A percentile compares a stretch with the other conserved stretches of the same genome.
These are phyloP conservation scores for Venturia asperata DNA, from an alignment of 2,329 filamentous ascomycete genomes.

Conservation along the genomic window DNA sequence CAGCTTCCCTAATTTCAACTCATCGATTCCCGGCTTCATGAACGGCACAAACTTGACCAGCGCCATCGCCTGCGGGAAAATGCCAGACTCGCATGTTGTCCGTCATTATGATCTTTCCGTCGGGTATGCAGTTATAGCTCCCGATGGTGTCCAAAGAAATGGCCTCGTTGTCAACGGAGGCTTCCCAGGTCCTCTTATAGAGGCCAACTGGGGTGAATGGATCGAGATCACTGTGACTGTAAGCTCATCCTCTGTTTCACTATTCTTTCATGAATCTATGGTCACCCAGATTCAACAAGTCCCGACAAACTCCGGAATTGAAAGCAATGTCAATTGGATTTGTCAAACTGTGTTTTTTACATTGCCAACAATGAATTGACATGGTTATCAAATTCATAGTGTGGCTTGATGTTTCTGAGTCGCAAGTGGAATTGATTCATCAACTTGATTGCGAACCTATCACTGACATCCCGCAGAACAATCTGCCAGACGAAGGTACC, in stretches of 20 bases:
- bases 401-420: background rate
- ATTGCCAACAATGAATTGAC: slow-evolving; percentile 13
- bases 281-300: too few species aligned
- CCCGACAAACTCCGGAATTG: background rate
- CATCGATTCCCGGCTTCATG: background rate
- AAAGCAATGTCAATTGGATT: background rate
- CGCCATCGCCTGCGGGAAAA: slow-evolving; percentile 23
- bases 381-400: background rate
- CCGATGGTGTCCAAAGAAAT: slow-evolving; percentile 28
- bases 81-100: slow-evolving; percentile 31
- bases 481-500: slow-evolving; percentile 28
- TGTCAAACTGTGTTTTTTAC: slow-evolving; percentile 20
- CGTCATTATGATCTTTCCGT: slow-evolving; percentile 27
- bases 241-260: background rate
- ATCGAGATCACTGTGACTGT: slow-evolving; percentile 18
- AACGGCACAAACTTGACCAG: slow-evolving; percentile 21
- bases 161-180: slow-evolving; percentile 32
- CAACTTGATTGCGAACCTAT: too few species aligned
- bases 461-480: slow-evolving; percentile 22
- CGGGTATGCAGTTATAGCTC: slow-evolving; percentile 21
- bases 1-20: background rate
- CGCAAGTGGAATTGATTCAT: background rate
- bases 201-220: slow-evolving; percentile 35
- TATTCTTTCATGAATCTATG: too few species aligned
- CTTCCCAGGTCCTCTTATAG: slow-evolving; percentile 32